Percentiles rank a stretch among this genome's conserved stretches.
phyloP scores from a whole-genome alignment of 805 yeast species.

The Candida vartiovaarae region DNA sequence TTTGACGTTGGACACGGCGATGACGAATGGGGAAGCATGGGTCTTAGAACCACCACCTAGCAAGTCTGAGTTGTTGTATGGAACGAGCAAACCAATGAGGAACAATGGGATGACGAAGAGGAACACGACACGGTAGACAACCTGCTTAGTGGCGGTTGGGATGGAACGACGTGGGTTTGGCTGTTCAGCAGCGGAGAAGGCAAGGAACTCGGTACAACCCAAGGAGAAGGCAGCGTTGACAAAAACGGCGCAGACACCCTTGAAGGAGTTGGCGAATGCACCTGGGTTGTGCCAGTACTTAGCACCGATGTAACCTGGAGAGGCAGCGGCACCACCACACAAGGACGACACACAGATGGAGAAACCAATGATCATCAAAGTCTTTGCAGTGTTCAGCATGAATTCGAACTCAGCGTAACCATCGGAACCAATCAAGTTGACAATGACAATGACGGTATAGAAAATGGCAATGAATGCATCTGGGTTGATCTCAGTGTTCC shows the following conservation, averaged over 20 bases:
- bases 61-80: slow-evolving; percentile 44
- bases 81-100: slow-evolving; percentile 64
- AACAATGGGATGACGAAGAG: slow-evolving; percentile 57
- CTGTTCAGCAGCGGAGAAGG: slow-evolving; percentile 43
- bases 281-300: slow-evolving; percentile 50
- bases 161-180: slow-evolving; percentile 38
- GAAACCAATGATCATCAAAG: slow-evolving; percentile 57
- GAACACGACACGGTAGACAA: slow-evolving; percentile 66
- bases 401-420: slow-evolving; percentile 50
- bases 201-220: slow-evolving; percentile 59
- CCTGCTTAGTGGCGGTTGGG: slow-evolving; percentile 44
- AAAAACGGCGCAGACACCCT: slow-evolving; percentile 48
- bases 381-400: slow-evolving; percentile 59
- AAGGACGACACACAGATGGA: slow-evolving; percentile 46
- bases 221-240: slow-evolving; percentile 65
- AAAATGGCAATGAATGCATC: slow-evolving; percentile 45
- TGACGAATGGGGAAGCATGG: slow-evolving; percentile 71
- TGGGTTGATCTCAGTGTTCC: slow-evolving; percentile 38
- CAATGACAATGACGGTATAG: slow-evolving; percentile 35
- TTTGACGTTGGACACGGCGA: slow-evolving; percentile 52
- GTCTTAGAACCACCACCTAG: slow-evolving; percentile 50
- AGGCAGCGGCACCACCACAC: slow-evolving; percentile 57
- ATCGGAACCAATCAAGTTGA: slow-evolving; percentile 46
- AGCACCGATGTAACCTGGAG: slow-evolving; percentile 40
- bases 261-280: slow-evolving; percentile 50